A percentile compares a stretch with the other conserved stretches of the same genome.
phyloP scores from a whole-genome alignment of 148 eudicot species.

The Chenopodium suecicum region DNA sequence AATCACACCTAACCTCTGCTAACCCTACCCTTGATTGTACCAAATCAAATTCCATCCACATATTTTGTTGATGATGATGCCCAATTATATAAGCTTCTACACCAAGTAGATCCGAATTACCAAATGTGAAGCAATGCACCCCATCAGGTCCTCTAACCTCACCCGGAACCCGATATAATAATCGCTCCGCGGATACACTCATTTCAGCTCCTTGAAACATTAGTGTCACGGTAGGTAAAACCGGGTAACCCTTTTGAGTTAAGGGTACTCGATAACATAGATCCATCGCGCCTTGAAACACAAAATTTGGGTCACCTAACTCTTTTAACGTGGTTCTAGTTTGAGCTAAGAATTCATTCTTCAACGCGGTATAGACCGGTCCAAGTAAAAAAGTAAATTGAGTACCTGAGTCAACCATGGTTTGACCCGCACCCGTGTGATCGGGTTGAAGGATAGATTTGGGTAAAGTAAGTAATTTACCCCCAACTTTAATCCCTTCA shows the following conservation, averaged over 20 bases:
- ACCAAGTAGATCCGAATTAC: conserved; percentile 82
- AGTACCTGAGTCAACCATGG: conserved; percentile 96
- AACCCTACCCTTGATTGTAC: conserved; percentile 69
- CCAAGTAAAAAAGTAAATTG: conserved; percentile 85
- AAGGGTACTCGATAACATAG: conserved; percentile 55
- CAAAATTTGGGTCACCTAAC: conserved; percentile 51
- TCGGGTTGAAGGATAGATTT: conserved; percentile 71
- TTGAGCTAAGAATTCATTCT: conserved; percentile 54
- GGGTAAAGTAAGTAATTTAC: conserved; percentile 43
- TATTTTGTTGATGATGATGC: conserved; percentile 84
- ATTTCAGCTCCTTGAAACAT: conserved; percentile 75
- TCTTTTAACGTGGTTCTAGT: conserved; percentile 39
- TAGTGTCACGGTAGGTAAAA: conserved; percentile 59
- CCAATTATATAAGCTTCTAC: conserved; percentile 73
- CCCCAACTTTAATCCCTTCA: conserved; percentile 68
- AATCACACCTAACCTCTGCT: conserved; percentile 74
- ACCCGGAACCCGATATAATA: conserved; percentile 65
- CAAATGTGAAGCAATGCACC: conserved; percentile 78
- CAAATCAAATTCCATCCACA: conserved; percentile 94
- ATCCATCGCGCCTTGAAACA: conserved; percentile 84
- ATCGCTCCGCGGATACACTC: conserved; percentile 59
- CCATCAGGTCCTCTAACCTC: conserved; percentile 43
- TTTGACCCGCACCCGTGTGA: conserved; percentile 96
- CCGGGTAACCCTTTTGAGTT: conserved; percentile 36
- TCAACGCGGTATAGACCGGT: conserved; percentile 60